A percentile compares a stretch with the other conserved stretches of the same genome.
Conservation (phyloP, 106 monocot species). For the Dendrobium huoshanense region DNA sequence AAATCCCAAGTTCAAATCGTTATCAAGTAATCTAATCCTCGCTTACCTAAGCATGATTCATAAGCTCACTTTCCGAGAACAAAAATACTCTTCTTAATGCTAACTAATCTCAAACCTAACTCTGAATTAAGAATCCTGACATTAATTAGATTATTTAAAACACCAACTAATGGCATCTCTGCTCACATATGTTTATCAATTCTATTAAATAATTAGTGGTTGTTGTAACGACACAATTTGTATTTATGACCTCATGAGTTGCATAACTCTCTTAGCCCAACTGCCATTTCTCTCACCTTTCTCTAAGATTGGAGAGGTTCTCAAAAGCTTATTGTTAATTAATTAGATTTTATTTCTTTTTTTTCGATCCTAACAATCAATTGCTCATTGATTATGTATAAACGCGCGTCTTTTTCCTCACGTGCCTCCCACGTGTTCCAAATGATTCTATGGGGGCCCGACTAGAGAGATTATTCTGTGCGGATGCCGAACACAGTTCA, state of each 20-base stretch:
- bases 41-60: neutral
- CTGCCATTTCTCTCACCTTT: neutral
- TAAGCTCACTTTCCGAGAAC: neutral
- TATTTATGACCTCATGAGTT: neutral
- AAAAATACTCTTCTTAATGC: neutral
- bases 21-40: neutral
- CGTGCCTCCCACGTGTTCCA: too few species aligned
- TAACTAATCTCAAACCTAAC: neutral
- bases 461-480: too few species aligned
- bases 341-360: neutral
- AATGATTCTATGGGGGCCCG: too few species aligned
- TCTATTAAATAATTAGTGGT: neutral
- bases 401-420: too few species aligned
- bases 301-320: too few species aligned
- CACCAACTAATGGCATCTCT: neutral
- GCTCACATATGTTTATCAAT: neutral
- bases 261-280: neutral
- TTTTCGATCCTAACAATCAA: neutral
- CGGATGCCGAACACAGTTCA: too few species aligned
- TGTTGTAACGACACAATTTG: neutral
- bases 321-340: neutral
- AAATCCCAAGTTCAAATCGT: neutral
- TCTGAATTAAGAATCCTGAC: neutral
- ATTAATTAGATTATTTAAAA: neutral
- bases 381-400: neutral